Base-by-base conservation (phyloP, 1,284 basidiomycete genomes). In the Pascua guehoae region DNA sequence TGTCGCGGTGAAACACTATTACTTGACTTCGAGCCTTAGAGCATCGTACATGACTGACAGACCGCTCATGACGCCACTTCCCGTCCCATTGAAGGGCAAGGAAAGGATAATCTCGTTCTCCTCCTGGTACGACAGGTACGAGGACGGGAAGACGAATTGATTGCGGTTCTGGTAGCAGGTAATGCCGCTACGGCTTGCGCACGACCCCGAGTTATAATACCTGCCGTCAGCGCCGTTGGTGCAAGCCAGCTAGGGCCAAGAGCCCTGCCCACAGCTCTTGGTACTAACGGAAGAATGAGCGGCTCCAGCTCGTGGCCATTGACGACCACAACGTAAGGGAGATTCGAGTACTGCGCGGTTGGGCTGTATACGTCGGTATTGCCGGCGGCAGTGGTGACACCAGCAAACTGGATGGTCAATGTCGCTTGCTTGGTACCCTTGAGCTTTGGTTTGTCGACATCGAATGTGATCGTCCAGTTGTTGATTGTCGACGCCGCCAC, bases 11-110 rank as follows among this genome's bases (percentile, higher is more conserved):
- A 3, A 32, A n/a, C n/a, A 46, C 50, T 44, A 15, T 40, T 57
- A 56, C 42, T 56, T 15, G 12, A 70, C 53, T 52, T 67, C 68
- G 32, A 70, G 56, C 14, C 66, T 55, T n/a, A 70, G 44, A 11
- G 68, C 68, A 58, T 70, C 68, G 53, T 70, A 69, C 56, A 62
- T 53, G 40, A 67, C 67, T 16, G 57, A 64, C 24, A 68, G 57
- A 46, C 64, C 60, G 15, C 24, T 53, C 45, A 46, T 36, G 47
- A 56, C 51, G 17, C 47, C 56, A 36, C 32, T 48, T 37, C 50
- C 64, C 11, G 60, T 63, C 4, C 64, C 66, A 49, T 71, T 71
- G 58, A 60, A 68, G 8, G 69, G 69, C 49, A 71, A 47, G 18
- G 56, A 64, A 16, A 71, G 56, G 14, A 65, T 59, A 24, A 71